phyloP scores from a whole-genome alignment of 345 rosid species.

The Aquilaria yunnanensis region DNA sequence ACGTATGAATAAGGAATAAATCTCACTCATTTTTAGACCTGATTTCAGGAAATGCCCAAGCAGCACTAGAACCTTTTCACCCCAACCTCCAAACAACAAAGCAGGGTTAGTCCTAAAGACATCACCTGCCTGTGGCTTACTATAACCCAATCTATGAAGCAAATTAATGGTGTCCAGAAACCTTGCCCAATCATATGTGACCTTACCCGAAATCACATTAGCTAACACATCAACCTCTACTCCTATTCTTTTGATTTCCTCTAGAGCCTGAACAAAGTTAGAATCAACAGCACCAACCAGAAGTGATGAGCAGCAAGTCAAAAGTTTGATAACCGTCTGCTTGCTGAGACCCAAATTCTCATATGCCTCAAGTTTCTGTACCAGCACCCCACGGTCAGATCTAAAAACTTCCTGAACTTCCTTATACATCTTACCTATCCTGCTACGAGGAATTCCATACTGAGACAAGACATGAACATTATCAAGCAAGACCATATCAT shows the following conservation, averaged over 20 bases:
- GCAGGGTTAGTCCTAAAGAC: constrained; percentile 45
- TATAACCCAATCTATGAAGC: constrained; percentile 53
- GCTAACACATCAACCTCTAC: constrained; percentile 49
- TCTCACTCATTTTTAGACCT: constrained; percentile 45
- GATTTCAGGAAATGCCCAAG: constrained; percentile 56
- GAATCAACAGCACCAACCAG: constrained; percentile 44
- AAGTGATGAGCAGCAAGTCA: constrained; percentile 46
- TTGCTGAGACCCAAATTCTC: constrained; percentile 56
- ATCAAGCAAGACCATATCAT: constrained; percentile 53
- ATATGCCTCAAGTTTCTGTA: constrained; percentile 39
- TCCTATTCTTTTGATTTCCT: constrained; percentile 39
- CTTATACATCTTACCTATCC: constrained; percentile 61
- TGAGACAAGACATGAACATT: constrained; percentile 51
- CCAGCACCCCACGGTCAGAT: constrained; percentile 38
- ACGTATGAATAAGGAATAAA: constrained; percentile 33
- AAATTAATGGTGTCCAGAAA: constrained; percentile 52
- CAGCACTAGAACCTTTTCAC: constrained; percentile 51
- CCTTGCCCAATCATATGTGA: constrained; percentile 52
- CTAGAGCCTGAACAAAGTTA: constrained; percentile 43
- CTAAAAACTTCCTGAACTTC: constrained; percentile 56
- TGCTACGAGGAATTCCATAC: constrained; percentile 67
- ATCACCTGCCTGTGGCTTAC: constrained; percentile 37
- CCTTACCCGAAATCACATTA: constrained; percentile 28
- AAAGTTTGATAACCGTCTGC: constrained; percentile 49
- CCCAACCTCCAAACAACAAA: constrained; percentile 54